A percentile compares a stretch with the other conserved stretches of the same genome.
phyloP scores from a whole-genome alignment of 208 protist species.

The Eutreptiella sp. region DNA sequence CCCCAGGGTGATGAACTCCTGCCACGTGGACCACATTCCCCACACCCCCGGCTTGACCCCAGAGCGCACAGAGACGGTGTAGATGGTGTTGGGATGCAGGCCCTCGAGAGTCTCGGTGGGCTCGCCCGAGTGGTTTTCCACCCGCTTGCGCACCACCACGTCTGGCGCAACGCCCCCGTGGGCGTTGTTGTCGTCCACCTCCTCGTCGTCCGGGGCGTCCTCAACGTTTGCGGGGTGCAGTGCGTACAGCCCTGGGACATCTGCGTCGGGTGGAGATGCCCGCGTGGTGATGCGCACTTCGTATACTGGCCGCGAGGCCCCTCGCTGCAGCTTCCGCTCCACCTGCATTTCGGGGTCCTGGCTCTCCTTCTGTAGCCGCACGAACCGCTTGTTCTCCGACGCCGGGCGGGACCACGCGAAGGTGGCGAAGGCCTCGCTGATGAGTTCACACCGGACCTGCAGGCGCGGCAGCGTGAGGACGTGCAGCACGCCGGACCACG shows the following conservation, averaged over 20 bases:
- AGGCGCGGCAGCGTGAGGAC: conserved; percentile 79
- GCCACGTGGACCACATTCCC: conserved; percentile 74
- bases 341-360: conserved; percentile 29
- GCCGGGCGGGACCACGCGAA: conserved; percentile 36
- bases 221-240: too few species aligned
- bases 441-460: conserved; percentile 67
- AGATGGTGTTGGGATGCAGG: conserved; percentile 73
- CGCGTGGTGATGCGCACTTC: conserved; percentile 81
- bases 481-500: conserved; percentile 76
- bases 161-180: too few species aligned
- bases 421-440: conserved; percentile 68
- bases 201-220: too few species aligned
- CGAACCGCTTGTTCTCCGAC: too few species aligned
- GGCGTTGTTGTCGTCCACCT: too few species aligned
- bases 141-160: too few species aligned
- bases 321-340: conserved; percentile 62
- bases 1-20: conserved; percentile 71
- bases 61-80: conserved; percentile 70
- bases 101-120: too few species aligned
- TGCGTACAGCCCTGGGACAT: too few species aligned
- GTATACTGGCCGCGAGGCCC: conserved; percentile 59
- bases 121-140: too few species aligned
- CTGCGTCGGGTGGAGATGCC: too few species aligned
- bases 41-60: conserved; percentile 71
- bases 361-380: too few species aligned